A percentile compares a stretch with the other conserved stretches of the same genome.
Evolutionary conservation across 192 early-diverging fungal genomes (phyloP).

Genomic region (Radiomyces spectabilis): DNA sequence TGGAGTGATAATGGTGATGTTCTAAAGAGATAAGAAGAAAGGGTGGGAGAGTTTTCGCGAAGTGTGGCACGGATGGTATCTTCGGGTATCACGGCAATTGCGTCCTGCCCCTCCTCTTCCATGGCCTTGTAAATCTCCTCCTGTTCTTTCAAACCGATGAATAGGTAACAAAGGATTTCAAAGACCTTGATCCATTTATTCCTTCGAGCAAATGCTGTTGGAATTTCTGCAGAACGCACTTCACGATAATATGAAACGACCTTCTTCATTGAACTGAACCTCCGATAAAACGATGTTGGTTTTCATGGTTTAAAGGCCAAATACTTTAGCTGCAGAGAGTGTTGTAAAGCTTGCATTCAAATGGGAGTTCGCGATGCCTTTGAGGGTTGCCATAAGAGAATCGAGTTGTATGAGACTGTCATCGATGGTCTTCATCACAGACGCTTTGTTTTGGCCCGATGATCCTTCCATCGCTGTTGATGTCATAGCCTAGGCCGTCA

Average conservation of each 20-base stretch:
- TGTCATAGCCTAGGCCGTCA: slow-evolving; percentile 7
- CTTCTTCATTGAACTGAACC: neutral
- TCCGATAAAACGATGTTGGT: slow-evolving; percentile 1
- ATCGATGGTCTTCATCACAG: neutral
- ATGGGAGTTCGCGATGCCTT: slow-evolving; percentile 2
- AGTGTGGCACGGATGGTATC: no score
- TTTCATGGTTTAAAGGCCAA: neutral
- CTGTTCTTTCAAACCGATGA: neutral
- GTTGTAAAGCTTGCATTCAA: neutral
- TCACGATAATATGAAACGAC: neutral
- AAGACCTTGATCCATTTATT: slow-evolving; percentile 1
- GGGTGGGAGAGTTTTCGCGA: no score
- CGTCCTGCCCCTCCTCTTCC: neutral
- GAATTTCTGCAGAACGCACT: neutral
- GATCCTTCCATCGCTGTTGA: slow-evolving; percentile 7
- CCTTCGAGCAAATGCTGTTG: neutral
- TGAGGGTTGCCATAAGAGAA: neutral
- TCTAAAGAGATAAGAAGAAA: no score
- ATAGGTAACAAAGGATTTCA: neutral
- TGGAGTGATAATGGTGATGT: no score
- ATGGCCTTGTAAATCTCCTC: neutral
- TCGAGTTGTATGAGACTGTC: slow-evolving; percentile 1
- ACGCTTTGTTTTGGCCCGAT: neutral
- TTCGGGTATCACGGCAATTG: no score
- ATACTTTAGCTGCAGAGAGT: neutral